Evolutionary conservation across 2,329 filamentous ascomycete species (phyloP).

Genomic region (Fusarium tuaranense): DNA sequence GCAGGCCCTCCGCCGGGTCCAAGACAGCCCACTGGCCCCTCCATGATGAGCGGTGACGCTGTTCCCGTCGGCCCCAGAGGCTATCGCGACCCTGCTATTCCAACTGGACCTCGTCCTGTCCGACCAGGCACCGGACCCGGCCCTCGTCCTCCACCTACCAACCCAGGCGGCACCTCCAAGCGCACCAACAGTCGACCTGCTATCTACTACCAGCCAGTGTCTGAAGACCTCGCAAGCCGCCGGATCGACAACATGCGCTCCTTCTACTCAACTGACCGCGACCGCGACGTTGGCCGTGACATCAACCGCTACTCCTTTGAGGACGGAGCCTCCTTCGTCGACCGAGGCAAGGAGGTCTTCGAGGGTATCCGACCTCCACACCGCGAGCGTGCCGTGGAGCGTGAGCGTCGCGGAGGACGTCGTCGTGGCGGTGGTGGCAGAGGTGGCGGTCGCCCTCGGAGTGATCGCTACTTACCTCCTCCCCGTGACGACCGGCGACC

Average conservation of each 20-base stretch:
- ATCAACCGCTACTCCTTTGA: conserved; percentile 82
- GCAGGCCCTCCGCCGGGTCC: conserved; percentile 25
- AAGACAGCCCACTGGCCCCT: conserved; percentile 29
- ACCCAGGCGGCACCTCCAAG: conserved; percentile 38
- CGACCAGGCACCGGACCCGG: conserved; percentile 48
- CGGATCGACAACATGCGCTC: conserved; percentile 70
- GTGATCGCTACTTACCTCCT: conserved; percentile 51
- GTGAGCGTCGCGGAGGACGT: conserved; percentile 52
- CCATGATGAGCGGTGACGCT: conserved; percentile 46
- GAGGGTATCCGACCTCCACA: conserved; percentile 72
- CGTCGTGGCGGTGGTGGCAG: conserved; percentile 46
- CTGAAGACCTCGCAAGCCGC: conserved; percentile 70
- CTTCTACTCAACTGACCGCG: conserved; percentile 57
- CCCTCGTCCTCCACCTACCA: conserved; percentile 35
- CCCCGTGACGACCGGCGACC: conserved; percentile 25
- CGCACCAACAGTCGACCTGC: conserved; percentile 57
- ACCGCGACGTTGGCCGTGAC: conserved; percentile 58
- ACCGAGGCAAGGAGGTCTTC: conserved; percentile 78
- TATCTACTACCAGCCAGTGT: conserved; percentile 67
- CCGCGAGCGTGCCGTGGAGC: conserved; percentile 55
- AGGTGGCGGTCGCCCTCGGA: conserved; percentile 44
- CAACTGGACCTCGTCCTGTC: conserved; percentile 54
- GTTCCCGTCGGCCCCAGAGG: conserved; percentile 53
- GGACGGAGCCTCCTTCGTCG: conserved; percentile 73
- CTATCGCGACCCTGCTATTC: conserved; percentile 38